Evolutionary conservation across 495 filamentous ascomycete genomes (phyloP).

Genomic region (Xanthoparmelia taractica): DNA sequence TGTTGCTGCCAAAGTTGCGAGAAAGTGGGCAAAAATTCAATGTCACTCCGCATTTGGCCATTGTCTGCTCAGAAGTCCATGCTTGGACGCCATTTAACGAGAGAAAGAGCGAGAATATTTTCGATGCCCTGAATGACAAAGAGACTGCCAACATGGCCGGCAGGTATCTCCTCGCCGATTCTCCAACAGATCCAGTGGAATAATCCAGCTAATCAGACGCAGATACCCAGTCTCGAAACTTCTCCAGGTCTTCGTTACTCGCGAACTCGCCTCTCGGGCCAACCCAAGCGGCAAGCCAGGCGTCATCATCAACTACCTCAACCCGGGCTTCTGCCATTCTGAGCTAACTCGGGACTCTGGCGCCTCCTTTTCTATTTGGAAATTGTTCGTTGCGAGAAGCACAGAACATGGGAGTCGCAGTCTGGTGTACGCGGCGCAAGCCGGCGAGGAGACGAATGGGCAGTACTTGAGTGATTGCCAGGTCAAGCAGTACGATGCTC

Average conservation of each 20-base stretch:
- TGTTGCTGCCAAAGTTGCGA: constrained; percentile 29
- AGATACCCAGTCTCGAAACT: constrained; percentile 32
- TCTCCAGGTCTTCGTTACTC: constrained; percentile 28
- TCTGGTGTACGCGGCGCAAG: constrained; percentile 31
- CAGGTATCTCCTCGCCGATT: background rate
- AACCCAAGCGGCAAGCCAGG: constrained; percentile 12
- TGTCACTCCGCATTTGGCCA: constrained; percentile 25
- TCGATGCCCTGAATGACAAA: constrained; percentile 26
- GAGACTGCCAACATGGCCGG: constrained; percentile 25
- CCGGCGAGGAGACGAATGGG: constrained; percentile 30
- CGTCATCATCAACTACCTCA: constrained; percentile 48
- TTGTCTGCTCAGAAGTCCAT: constrained; percentile 30
- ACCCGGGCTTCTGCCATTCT: constrained; percentile 45
- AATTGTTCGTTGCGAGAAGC: constrained; percentile 32
- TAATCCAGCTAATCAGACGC: background rate
- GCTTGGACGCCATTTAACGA: constrained; percentile 23
- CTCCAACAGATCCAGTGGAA: background rate
- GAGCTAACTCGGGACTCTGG: constrained; percentile 34
- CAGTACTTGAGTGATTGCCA: constrained; percentile 28
- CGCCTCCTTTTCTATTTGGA: constrained; percentile 13
- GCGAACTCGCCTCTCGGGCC: constrained; percentile 28
- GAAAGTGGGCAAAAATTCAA: constrained; percentile 19
- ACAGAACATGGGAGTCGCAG: constrained; percentile 35
- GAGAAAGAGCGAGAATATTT: constrained; percentile 24
- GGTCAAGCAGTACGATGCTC: constrained; percentile 13